Evolutionary conservation across 441 rosid species (phyloP).

Genomic region (Pelargonium fulgidum): DNA sequence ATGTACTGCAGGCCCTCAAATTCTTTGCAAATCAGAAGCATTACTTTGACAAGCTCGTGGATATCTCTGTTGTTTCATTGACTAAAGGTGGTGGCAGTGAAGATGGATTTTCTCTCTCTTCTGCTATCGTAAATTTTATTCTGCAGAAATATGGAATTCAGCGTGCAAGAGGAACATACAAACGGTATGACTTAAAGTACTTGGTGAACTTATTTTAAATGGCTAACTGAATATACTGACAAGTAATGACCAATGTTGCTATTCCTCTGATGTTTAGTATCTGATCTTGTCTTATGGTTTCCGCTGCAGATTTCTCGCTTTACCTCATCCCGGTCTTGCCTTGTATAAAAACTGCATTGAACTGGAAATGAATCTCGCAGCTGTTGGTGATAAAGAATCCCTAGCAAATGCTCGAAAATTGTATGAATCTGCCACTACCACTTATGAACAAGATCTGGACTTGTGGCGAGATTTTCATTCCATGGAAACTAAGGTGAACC

Average conservation of each 20-base stretch:
- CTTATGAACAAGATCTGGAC: slow-evolving; percentile 46
- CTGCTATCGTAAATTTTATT: slow-evolving; percentile 45
- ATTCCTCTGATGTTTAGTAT: neutral
- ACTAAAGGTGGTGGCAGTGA: slow-evolving; percentile 52
- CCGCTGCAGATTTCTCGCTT: slow-evolving; percentile 58
- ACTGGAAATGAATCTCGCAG: slow-evolving; percentile 59
- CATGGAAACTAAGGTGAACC: slow-evolving; percentile 57
- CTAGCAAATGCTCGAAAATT: slow-evolving; percentile 56
- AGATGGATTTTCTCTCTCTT: slow-evolving; percentile 53
- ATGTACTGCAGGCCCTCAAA: slow-evolving; percentile 52
- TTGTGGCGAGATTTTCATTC: slow-evolving; percentile 69
- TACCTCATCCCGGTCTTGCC: slow-evolving; percentile 62
- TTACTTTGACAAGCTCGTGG: slow-evolving; percentile 58
- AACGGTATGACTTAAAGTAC: slow-evolving; percentile 37
- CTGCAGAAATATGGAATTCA: slow-evolving; percentile 54
- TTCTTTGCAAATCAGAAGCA: slow-evolving; percentile 39
- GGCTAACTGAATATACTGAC: too few relatives aligned
- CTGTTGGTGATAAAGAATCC: slow-evolving; percentile 43
- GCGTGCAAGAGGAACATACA: slow-evolving; percentile 55
- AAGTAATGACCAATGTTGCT: too few relatives aligned
- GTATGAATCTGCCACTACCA: slow-evolving; percentile 67
- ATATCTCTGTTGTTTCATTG: slow-evolving; percentile 46
- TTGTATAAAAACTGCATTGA: slow-evolving; percentile 64
- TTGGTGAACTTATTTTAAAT: too few relatives aligned
- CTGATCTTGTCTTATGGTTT: slow-evolving; percentile 14